Evolutionary conservation across 352 stramenopile species (phyloP).

Genomic region (Pilasporangium apinafurcum): DNA sequence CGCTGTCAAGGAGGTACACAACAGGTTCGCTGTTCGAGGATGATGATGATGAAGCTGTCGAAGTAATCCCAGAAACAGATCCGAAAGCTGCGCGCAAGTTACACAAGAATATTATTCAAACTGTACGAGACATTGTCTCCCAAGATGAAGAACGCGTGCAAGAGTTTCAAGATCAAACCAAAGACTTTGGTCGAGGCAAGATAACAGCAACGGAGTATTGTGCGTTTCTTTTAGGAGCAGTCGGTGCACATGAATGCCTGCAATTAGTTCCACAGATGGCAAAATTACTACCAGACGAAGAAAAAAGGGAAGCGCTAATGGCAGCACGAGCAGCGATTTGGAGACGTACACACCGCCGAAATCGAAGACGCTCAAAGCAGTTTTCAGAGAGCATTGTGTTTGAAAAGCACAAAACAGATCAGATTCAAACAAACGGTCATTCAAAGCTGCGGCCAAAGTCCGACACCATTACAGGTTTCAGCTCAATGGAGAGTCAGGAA

Average conservation of each 20-base stretch:
- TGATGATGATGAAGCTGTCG: constrained; percentile 43
- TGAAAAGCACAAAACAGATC: constrained; percentile 48
- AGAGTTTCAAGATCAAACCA: constrained; percentile 76
- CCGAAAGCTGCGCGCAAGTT: constrained; percentile 57
- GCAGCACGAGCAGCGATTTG: constrained; percentile 56
- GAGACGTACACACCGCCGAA: constrained; percentile 43
- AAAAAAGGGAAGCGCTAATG: constrained; percentile 56
- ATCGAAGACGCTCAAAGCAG: constrained; percentile 71
- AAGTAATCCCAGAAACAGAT: constrained; percentile 46
- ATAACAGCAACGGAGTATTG: constrained; percentile 70
- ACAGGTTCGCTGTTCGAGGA: constrained; percentile 25
- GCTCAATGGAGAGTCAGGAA: not conserved
- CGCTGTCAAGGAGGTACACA: too few relatives aligned
- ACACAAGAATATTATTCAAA: constrained; percentile 68
- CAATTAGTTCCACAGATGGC: constrained; percentile 75
- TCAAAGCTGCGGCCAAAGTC: constrained; percentile 39
- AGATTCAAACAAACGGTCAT: constrained; percentile 18
- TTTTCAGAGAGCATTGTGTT: constrained; percentile 71
- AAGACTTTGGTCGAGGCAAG: constrained; percentile 66
- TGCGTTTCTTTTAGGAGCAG: constrained; percentile 59
- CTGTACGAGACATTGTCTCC: constrained; percentile 46
- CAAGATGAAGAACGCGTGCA: constrained; percentile 68
- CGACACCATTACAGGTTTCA: constrained; percentile 23
- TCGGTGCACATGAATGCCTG: constrained; percentile 62
- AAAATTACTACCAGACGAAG: constrained; percentile 52